phyloP scores from a whole-genome alignment of 805 yeast genomes.

The Maudiozyma saulgeensis region DNA sequence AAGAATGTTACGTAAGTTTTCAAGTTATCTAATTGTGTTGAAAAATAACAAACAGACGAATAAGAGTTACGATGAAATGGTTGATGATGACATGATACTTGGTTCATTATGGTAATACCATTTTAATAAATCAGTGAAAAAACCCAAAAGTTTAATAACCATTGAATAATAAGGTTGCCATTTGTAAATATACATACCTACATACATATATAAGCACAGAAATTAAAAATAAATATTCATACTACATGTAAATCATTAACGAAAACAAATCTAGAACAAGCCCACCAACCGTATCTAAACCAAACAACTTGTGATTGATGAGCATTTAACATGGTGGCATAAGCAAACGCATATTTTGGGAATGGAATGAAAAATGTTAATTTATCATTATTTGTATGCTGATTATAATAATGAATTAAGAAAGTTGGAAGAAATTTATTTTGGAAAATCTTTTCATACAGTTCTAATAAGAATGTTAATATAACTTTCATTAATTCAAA shows the following conservation, averaged over 20 bases:
- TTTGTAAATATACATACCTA: background rate
- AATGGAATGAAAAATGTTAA: conserved; percentile 26
- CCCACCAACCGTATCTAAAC: conserved; percentile 87
- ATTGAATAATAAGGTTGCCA: no score
- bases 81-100: conserved; percentile 23
- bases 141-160: background rate
- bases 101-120: conserved; percentile 24
- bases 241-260: conserved; percentile 48
- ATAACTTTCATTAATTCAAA: conserved; percentile 7
- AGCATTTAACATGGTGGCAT: conserved; percentile 70
- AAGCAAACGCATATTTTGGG: conserved; percentile 28
- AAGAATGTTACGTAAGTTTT: conserved; percentile 6
- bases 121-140: background rate
- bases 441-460: background rate
- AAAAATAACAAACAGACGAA: conserved; percentile 5
- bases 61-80: conserved; percentile 16
- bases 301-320: conserved; percentile 90
- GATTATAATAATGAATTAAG: background rate
- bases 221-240: conserved; percentile 1
- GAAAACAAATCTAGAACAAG: conserved; percentile 65
- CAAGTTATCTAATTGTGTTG: conserved; percentile 1
- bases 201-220: background rate
- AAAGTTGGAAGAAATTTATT: background rate
- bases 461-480: background rate
- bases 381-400: background rate